Conservation (phyloP, 352 stramenopile species). For the Lagenidium sp. region DNA sequence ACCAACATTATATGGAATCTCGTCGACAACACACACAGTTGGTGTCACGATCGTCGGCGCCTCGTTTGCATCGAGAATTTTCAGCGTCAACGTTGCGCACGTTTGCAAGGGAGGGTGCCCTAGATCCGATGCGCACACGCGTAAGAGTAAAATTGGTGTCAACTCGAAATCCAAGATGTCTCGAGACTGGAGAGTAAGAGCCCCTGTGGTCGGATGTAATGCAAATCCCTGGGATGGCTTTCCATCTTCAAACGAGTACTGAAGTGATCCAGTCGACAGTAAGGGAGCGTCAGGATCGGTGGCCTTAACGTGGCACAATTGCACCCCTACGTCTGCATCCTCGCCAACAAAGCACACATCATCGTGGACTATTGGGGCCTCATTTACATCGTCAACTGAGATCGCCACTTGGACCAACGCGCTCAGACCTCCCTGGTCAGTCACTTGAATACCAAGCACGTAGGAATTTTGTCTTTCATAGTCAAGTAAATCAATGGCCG, state of each 20-base stretch:
- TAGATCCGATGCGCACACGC: constrained; percentile 8
- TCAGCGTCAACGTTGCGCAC: constrained; percentile 10
- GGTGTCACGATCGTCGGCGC: constrained; percentile 11
- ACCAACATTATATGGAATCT: constrained; percentile 12
- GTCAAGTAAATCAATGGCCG: constrained; percentile 9
- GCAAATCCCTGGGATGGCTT: too few species aligned
- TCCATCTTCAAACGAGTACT: constrained; percentile 1
- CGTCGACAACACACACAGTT: constrained; percentile 5
- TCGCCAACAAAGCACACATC: constrained; percentile 10
- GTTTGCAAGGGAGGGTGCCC: constrained; percentile 6
- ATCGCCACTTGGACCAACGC: constrained; percentile 3
- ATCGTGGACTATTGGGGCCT: constrained; percentile 6
- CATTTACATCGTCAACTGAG: constrained; percentile 12
- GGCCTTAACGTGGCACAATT: constrained; percentile 8
- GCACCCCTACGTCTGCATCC: background rate
- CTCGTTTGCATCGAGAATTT: constrained; percentile 17
- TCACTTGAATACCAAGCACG: constrained; percentile 5
- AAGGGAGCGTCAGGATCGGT: constrained; percentile 9
- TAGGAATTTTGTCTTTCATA: constrained; percentile 10
- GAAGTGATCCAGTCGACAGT: constrained; percentile 4
- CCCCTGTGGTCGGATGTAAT: too few species aligned
- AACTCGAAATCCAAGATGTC: too few species aligned
- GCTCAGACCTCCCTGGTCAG: constrained; percentile 7
- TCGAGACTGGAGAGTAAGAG: too few species aligned
- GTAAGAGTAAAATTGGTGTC: too few species aligned